A percentile compares a stretch with the other conserved stretches of the same genome.
phyloP scores from a whole-genome alignment of 2,329 filamentous ascomycete genomes.

The Diaporthe capsici region DNA sequence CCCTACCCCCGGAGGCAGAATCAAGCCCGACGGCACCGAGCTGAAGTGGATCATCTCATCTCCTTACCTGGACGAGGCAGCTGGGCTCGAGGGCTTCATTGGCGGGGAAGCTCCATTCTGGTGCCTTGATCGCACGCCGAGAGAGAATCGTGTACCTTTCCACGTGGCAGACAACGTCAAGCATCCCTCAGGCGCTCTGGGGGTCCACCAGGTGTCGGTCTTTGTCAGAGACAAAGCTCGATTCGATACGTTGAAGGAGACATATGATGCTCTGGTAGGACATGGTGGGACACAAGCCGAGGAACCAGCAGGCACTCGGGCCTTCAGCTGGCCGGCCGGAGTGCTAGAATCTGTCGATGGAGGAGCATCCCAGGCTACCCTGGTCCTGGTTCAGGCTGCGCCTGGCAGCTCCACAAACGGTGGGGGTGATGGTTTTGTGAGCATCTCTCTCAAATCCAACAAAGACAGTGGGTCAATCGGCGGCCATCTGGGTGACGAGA shows the following conservation, averaged over 20 bases:
- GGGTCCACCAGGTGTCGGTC: constrained; percentile 62
- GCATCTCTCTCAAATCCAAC: constrained; percentile 11
- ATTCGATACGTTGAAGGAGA: constrained; percentile 44
- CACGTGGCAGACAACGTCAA: constrained; percentile 51
- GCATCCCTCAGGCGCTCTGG: constrained; percentile 67
- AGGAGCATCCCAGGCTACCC: background rate
- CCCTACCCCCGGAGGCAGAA: constrained; percentile 67
- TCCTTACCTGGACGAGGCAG: constrained; percentile 4
- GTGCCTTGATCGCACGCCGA: constrained; percentile 73
- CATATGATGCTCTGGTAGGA: constrained; percentile 49
- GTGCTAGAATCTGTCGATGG: background rate
- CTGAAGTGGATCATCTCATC: constrained; percentile 66
- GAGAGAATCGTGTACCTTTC: constrained; percentile 68
- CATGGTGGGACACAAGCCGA: background rate
- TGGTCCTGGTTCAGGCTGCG: background rate
- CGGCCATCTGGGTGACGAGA: constrained; percentile 19
- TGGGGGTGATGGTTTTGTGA: background rate
- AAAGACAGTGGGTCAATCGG: background rate
- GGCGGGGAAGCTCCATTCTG: constrained; percentile 74
- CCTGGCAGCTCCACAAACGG: background rate
- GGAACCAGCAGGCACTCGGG: background rate
- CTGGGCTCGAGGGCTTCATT: constrained; percentile 44
- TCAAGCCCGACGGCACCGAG: constrained; percentile 66
- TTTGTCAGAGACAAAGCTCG: constrained; percentile 47
- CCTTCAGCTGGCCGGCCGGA: constrained; percentile 8